Evolutionary conservation across 2,329 filamentous ascomycete genomes (phyloP).

Genomic region (Cadophora gregata): DNA sequence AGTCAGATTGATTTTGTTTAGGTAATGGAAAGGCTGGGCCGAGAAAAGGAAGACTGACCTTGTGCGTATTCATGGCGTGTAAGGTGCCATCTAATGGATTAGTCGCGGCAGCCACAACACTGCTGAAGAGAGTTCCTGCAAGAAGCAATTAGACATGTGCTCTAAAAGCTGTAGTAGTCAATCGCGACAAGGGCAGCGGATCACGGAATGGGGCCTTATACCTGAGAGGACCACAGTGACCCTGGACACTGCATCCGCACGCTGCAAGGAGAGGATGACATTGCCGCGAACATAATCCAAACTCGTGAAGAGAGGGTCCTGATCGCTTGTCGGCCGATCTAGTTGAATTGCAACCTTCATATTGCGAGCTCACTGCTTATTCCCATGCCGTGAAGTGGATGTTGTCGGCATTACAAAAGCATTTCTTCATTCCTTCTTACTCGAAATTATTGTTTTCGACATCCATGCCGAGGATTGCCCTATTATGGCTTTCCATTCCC

Average conservation of each 20-base stretch:
- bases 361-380: neutral
- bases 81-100: constrained; percentile 5
- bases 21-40: neutral
- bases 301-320: neutral
- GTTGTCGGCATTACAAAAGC: neutral
- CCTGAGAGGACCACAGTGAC: neutral
- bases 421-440: neutral
- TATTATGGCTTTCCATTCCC: constrained; percentile 1
- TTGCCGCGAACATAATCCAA: constrained; percentile 13
- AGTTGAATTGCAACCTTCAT: constrained; percentile 6
- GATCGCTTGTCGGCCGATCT: neutral
- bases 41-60: neutral
- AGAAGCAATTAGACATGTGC: constrained; percentile 13
- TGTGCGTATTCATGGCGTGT: constrained; percentile 6
- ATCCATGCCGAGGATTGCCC: constrained; percentile 12
- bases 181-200: neutral
- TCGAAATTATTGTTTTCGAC: constrained; percentile 5
- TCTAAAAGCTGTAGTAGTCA: neutral
- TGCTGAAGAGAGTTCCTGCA: constrained; percentile 7
- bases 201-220: neutral
- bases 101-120: constrained; percentile 14
- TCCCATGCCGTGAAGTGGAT: neutral
- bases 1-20: neutral
- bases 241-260: constrained; percentile 15
- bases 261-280: constrained; percentile 3